phyloP scores from a whole-genome alignment of 768 basidiomycete species.

The Leccinum rimulosum region DNA sequence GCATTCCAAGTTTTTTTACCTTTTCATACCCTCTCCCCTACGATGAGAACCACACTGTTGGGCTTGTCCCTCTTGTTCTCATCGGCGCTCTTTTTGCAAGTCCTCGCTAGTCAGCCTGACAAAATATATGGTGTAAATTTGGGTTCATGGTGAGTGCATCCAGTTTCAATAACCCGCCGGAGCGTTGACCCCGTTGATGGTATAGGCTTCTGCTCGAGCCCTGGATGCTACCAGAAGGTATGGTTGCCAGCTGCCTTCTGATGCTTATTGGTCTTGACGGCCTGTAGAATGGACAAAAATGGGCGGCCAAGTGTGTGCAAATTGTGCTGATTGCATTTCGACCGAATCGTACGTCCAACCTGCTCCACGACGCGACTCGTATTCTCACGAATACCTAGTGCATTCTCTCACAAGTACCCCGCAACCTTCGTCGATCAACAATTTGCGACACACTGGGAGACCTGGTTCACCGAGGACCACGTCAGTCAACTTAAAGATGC shows the following conservation, averaged over 20 bases:
- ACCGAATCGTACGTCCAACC: conserved; percentile 57
- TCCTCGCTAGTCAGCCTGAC: conserved; percentile 21
- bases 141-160: conserved; percentile 53
- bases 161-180: background rate
- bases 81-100: conserved; percentile 14
- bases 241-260: background rate
- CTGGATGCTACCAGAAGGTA: conserved; percentile 81
- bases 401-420: conserved; percentile 59
- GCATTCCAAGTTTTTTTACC: background rate
- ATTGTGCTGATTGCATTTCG: conserved; percentile 62
- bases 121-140: conserved; percentile 75
- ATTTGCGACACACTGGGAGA: conserved; percentile 66
- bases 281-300: conserved; percentile 63
- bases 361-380: too few species aligned
- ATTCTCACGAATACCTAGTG: conserved; percentile 35
- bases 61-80: conserved; percentile 16
- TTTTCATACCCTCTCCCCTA: background rate
- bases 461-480: conserved; percentile 70
- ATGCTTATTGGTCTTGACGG: background rate
- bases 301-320: conserved; percentile 63
- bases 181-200: conserved; percentile 4
- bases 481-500: conserved; percentile 49
- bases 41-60: conserved; percentile 21
- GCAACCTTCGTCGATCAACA: conserved; percentile 49
- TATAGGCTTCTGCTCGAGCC: conserved; percentile 72